Percentiles rank a stretch among this genome's conserved stretches.
These are phyloP conservation scores for Aphanomyces stellatus DNA, from an alignment of 352 stramenopile species.

Conservation along the genomic window DNA sequence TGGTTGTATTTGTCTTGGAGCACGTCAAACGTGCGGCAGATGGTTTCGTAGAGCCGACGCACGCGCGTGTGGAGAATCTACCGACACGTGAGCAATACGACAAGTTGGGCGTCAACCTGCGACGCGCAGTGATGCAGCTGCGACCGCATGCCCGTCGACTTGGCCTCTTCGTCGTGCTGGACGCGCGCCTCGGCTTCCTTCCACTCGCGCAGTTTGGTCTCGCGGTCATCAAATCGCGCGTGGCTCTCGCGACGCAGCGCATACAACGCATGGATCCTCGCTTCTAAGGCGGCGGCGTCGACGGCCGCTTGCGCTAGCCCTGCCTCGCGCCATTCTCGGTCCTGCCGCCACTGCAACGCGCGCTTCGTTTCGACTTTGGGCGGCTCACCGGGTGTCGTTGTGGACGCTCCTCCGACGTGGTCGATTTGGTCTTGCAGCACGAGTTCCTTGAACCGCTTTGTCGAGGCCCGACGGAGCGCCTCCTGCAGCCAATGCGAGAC, in stretches of 20 bases:
- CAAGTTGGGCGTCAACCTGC: not conserved
- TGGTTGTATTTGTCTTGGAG: slow-evolving; percentile 33
- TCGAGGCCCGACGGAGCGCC: not conserved
- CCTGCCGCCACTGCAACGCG: slow-evolving; percentile 35
- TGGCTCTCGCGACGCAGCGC: slow-evolving; percentile 28
- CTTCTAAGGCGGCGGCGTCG: slow-evolving; percentile 25
- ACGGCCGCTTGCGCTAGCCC: slow-evolving; percentile 35
- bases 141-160: slow-evolving; percentile 35
- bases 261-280: slow-evolving; percentile 30
- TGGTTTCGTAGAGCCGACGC: slow-evolving; percentile 47
- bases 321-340: slow-evolving; percentile 38
- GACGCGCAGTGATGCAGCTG: slow-evolving; percentile 16
- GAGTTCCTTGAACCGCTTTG: too few species aligned
- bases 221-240: slow-evolving; percentile 30
- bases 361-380: not conserved
- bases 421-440: too few species aligned
- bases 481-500: not conserved
- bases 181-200: slow-evolving; percentile 37
- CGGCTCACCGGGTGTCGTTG: too few species aligned
- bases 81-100: slow-evolving; percentile 38
- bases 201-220: slow-evolving; percentile 31
- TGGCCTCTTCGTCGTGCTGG: slow-evolving; percentile 34
- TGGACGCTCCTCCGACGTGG: too few species aligned
- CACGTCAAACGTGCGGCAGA: slow-evolving; percentile 52
- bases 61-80: slow-evolving; percentile 40